Evolutionary conservation across 164 flowering plant genomes (phyloP), one percentile per base, ranked within the genome.

Genomic region (Santalum album): DNA sequence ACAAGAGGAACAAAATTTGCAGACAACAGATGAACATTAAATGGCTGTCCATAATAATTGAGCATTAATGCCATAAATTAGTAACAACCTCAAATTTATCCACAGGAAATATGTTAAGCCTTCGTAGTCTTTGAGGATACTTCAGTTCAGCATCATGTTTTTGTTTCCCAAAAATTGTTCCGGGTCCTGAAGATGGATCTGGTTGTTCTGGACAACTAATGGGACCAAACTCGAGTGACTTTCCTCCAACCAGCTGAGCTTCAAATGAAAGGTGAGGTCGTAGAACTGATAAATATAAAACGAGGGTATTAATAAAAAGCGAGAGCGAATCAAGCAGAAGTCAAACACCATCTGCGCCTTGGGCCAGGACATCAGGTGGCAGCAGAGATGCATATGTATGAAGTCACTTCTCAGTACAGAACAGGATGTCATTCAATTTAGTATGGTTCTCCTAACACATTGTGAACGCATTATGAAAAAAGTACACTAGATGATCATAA

Each of bases 181-280:
- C 78, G 48, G 60, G 56, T 24, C 61, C 46, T 55, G 82, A 58
- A 15, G 90, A 87, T 23, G 63, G 73, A 39, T 58, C 64, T 23
- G 96, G 87, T 55, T 69, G 87, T 57, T 80, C 81, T 34, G 91
- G 96, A 56, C 97, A 87, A 66, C 45, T 86, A 25, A 94, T 66
- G 42, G 87, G 78, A 57, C 81, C 83, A 59, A 90, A 76, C 46
- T 82, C 90, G 68, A 87, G 85, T 50, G 90, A 82, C 55, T 77
- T 87, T 50, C 95, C 99, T 75, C 81, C 78, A 23, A 94, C 92
- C 25, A 94, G 76, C 64, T 87, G 99, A 60, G 99, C 92, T 75
- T 94, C 99, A 78, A 89, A 94, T 18, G 84, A 71, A 34, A 94
- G 88, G 53, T 94, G 95, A 51, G 97, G 97, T 64, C 90, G 83